These are phyloP conservation scores for Reutealis trisperma DNA, from an alignment of 345 rosid genomes.

Conservation along the genomic window DNA sequence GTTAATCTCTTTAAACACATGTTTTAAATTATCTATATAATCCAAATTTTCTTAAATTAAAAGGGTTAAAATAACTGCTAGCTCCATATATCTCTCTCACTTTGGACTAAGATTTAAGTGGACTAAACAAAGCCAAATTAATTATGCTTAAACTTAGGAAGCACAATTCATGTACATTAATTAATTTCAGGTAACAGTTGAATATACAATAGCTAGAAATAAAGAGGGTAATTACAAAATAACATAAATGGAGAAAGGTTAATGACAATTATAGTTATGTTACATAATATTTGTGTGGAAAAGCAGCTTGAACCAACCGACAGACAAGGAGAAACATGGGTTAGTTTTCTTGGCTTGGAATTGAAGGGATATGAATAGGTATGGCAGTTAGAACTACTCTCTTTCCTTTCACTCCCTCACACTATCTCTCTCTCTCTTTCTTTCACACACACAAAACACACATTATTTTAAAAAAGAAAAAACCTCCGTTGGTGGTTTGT, in stretches of 20 bases:
- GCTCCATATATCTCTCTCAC: background rate
- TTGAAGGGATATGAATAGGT: slow-evolving; percentile 61
- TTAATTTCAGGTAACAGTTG: too few relatives aligned
- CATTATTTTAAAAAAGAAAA: slow-evolving; percentile 1
- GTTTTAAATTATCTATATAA: too few relatives aligned
- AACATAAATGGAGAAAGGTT: background rate
- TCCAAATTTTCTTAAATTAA: background rate
- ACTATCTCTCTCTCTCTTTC: slow-evolving; percentile 14
- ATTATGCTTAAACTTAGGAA: background rate
- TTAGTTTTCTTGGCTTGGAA: slow-evolving; percentile 69
- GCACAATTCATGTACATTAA: too few relatives aligned
- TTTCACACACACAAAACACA: slow-evolving; percentile 2
- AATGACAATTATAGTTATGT: slow-evolving; percentile 11
- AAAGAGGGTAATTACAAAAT: too few relatives aligned
- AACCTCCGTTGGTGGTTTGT: slow-evolving; percentile 38
- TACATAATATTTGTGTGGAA: slow-evolving; percentile 39
- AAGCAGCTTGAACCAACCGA: slow-evolving; percentile 58
- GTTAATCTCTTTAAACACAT: too few relatives aligned
- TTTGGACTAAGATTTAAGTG: slow-evolving; percentile 1
- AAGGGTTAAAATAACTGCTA: background rate
- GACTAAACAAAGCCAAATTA: slow-evolving; percentile 1
- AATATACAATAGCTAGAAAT: too few relatives aligned
- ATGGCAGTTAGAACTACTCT: slow-evolving; percentile 55
- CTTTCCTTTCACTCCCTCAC: slow-evolving; percentile 2
- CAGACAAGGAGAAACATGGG: slow-evolving; percentile 52